A percentile compares a stretch with the other conserved stretches of the same genome.
phyloP scores from a whole-genome alignment of 1,284 basidiomycete genomes.

The Bjerkandera adusta region DNA sequence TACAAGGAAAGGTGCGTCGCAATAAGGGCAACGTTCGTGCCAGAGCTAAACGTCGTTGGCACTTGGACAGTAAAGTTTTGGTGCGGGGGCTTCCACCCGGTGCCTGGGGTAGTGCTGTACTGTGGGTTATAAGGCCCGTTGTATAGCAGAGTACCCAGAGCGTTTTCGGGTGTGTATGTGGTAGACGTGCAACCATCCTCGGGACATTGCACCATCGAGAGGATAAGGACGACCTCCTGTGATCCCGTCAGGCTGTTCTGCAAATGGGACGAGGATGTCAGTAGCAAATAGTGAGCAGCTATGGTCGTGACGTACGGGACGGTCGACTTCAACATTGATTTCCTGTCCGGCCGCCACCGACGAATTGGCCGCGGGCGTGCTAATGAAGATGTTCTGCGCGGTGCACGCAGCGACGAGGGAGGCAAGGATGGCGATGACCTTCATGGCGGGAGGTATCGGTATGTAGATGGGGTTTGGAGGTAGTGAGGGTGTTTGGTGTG shows the following conservation, averaged over 20 bases:
- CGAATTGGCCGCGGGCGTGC: slow-evolving; percentile 32
- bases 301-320: slow-evolving; percentile 41
- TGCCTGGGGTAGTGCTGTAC: slow-evolving; percentile 25
- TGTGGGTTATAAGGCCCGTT: slow-evolving; percentile 41
- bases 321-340: slow-evolving; percentile 41
- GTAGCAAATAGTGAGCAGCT: background rate
- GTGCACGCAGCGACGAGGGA: slow-evolving; percentile 25
- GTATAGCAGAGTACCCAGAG: slow-evolving; percentile 44
- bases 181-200: slow-evolving; percentile 18
- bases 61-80: slow-evolving; percentile 52
- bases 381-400: slow-evolving; percentile 42
- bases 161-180: slow-evolving; percentile 30
- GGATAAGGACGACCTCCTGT: slow-evolving; percentile 43
- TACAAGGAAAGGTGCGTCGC: slow-evolving; percentile 44
- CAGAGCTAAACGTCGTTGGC: slow-evolving; percentile 30
- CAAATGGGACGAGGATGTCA: background rate
- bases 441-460: slow-evolving; percentile 22
- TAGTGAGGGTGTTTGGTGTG: too few relatives aligned
- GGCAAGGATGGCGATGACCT: slow-evolving; percentile 21
- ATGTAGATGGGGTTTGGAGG: background rate
- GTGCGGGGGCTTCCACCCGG: slow-evolving; percentile 35
- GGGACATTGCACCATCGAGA: slow-evolving; percentile 37
- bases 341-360: slow-evolving; percentile 34
- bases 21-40: slow-evolving; percentile 35
- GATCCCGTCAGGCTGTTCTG: slow-evolving; percentile 38